A percentile compares a stretch with the other conserved stretches of the same genome.
Conservation (phyloP, 768 basidiomycete species). For the Exsudoporus frostii region DNA sequence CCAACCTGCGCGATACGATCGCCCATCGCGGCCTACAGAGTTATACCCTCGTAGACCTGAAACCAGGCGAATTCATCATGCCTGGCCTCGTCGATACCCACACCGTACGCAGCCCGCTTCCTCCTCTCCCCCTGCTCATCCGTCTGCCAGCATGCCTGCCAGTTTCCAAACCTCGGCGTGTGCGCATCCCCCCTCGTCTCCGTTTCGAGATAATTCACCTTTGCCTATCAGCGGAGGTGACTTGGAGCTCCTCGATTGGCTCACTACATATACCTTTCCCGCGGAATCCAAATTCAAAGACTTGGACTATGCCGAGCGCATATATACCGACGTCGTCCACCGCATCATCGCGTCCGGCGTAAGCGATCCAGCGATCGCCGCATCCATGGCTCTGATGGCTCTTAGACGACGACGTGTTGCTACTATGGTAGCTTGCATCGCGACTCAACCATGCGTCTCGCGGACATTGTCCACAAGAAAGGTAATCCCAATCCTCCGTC, state of each 20-base stretch:
- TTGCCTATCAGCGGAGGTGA: constrained; percentile 62
- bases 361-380: constrained; percentile 27
- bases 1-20: constrained; percentile 48
- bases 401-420: constrained; percentile 87
- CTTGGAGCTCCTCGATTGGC: constrained; percentile 88
- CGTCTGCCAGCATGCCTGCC: constrained; percentile 33
- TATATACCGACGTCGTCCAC: constrained; percentile 71
- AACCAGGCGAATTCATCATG: constrained; percentile 65
- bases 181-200: constrained; percentile 8
- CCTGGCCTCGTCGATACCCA: constrained; percentile 94
- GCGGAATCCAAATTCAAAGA: constrained; percentile 77
- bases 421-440: constrained; percentile 86
- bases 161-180: constrained; percentile 44
- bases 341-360: constrained; percentile 75
- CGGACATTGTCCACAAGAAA: constrained; percentile 61
- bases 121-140: background rate
- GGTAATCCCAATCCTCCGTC: constrained; percentile 38
- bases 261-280: constrained; percentile 81
- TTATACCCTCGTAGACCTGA: constrained; percentile 37
- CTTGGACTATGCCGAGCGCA: constrained; percentile 58
- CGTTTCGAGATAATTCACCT: background rate
- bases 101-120: constrained; percentile 51
- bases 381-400: constrained; percentile 3
- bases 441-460: constrained; percentile 77
- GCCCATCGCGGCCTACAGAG: constrained; percentile 44